These are phyloP conservation scores for Fistulinella prunicolor DNA, from an alignment of 768 basidiomycete species.

Conservation along the genomic window DNA sequence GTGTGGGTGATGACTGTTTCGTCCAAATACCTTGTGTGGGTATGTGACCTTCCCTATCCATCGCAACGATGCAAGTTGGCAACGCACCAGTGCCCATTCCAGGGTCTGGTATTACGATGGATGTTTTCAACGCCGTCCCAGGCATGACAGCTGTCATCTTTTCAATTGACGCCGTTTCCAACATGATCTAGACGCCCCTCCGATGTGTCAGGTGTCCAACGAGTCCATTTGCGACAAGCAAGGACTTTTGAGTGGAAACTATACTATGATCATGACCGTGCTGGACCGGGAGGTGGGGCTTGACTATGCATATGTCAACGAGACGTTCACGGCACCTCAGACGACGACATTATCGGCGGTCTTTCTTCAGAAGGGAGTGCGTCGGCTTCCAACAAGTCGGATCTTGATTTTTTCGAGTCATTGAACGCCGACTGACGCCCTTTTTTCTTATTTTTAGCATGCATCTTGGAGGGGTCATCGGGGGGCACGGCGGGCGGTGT, in stretches of 20 bases:
- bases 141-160: constrained; percentile 26
- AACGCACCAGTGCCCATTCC: background rate
- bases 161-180: constrained; percentile 14
- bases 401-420: background rate
- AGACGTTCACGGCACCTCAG: constrained; percentile 15
- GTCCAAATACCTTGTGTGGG: constrained; percentile 23
- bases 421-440: constrained; percentile 2
- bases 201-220: constrained; percentile 21
- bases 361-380: background rate
- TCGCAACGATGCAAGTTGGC: background rate
- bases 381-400: constrained; percentile 8
- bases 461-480: constrained; percentile 11
- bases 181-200: constrained; percentile 3
- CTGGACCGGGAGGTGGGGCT: constrained; percentile 27
- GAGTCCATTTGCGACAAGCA: constrained; percentile 19
- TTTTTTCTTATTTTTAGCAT: constrained; percentile 2
- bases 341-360: background rate
- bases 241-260: constrained; percentile 13
- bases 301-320: constrained; percentile 25
- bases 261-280: constrained; percentile 22
- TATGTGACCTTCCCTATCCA: background rate
- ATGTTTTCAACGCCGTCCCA: constrained; percentile 16
- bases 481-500: constrained; percentile 16
- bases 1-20: constrained; percentile 11
- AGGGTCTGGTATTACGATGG: constrained; percentile 29